phyloP scores from a whole-genome alignment of 306 rosid species.

The Neltuma alba region DNA sequence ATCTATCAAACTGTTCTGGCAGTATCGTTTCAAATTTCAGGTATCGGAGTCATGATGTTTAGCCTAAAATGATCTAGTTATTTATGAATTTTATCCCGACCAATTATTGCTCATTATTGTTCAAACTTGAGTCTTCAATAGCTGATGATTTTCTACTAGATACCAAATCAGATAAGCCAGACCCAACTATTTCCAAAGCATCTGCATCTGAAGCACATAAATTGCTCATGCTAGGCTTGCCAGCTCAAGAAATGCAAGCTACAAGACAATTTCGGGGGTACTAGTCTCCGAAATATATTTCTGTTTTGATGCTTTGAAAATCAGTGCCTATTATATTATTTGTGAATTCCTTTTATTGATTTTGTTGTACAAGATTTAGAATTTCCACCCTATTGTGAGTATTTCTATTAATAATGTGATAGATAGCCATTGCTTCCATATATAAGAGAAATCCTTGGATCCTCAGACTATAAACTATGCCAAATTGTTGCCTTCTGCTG shows the following conservation, averaged over 20 bases:
- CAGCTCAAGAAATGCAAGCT: slow-evolving; percentile 29
- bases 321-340: background rate
- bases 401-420: background rate
- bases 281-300: background rate
- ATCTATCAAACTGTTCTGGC: slow-evolving; percentile 21
- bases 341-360: background rate
- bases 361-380: background rate
- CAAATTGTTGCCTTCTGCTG: background rate
- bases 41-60: background rate
- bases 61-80: slow-evolving; percentile 20
- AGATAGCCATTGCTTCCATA: background rate
- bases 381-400: background rate
- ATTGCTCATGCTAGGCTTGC: background rate
- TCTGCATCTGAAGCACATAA: background rate
- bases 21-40: slow-evolving; percentile 29
- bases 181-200: background rate
- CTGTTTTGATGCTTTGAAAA: background rate
- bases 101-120: slow-evolving; percentile 33
- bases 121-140: slow-evolving; percentile 1
- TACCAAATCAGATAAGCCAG: slow-evolving; percentile 10
- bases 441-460: background rate
- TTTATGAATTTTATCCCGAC: slow-evolving; percentile 27
- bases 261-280: slow-evolving; percentile 1
- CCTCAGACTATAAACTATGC: background rate
- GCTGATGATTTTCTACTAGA: slow-evolving; percentile 21